Evolutionary conservation across 768 basidiomycete genomes (phyloP).

Genomic region (Rhodosporidiobolus odoratus): DNA sequence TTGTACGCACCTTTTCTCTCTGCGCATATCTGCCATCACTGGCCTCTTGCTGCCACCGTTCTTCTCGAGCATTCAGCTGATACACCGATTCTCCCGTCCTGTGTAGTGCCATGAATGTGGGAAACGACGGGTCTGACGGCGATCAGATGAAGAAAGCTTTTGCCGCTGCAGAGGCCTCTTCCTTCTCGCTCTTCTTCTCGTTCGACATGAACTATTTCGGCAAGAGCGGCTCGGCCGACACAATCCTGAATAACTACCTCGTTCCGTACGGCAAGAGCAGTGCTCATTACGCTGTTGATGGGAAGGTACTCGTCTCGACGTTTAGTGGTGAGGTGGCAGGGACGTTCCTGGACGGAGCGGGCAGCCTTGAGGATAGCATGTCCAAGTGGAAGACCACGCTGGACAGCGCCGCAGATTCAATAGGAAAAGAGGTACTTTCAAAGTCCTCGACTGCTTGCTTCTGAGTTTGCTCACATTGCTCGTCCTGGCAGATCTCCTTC

Average conservation of each 20-base stretch:
- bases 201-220: conserved; percentile 27
- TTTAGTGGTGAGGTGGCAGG: conserved; percentile 10
- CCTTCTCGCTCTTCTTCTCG: conserved; percentile 26
- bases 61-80: neutral
- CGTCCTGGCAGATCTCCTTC: neutral
- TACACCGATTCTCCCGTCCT: neutral
- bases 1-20: conserved; percentile 1
- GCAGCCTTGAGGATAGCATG: neutral
- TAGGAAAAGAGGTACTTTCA: neutral
- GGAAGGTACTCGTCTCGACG: conserved; percentile 17
- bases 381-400: neutral
- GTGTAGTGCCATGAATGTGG: conserved; percentile 25
- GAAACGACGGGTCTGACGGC: neutral
- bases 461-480: neutral
- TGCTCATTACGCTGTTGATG: conserved; percentile 14
- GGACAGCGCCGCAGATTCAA: neutral
- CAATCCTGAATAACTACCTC: conserved; percentile 16
- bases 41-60: neutral
- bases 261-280: neutral
- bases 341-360: conserved; percentile 12
- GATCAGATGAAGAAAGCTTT: conserved; percentile 17
- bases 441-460: neutral
- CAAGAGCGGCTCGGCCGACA: neutral
- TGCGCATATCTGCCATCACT: neutral
- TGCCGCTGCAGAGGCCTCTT: conserved; percentile 1